A percentile compares a stretch with the other conserved stretches of the same genome.
phyloP scores from a whole-genome alignment of 768 basidiomycete genomes.

The Termitomyces sp. region DNA sequence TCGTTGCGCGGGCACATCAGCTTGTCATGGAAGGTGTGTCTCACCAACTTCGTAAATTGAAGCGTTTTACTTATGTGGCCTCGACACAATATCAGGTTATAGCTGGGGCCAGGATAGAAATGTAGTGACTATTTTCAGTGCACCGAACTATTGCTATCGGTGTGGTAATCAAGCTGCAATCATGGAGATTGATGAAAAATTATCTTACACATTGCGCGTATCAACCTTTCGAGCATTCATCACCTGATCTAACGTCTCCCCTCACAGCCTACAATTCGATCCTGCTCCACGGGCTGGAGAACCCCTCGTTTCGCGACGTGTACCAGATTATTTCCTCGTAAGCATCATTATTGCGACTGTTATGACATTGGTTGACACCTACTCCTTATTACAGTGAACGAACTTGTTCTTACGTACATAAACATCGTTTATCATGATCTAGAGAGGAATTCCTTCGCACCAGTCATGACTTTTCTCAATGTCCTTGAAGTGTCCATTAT shows the following conservation, averaged over 20 bases:
- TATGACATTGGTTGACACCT: not conserved
- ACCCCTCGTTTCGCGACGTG: constrained; percentile 92
- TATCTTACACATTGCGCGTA: constrained; percentile 89
- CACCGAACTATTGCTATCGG: constrained; percentile 99
- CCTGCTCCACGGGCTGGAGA: constrained; percentile 98
- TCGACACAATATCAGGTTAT: constrained; percentile 46
- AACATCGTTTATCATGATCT: constrained; percentile 19
- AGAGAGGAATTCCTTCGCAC: constrained; percentile 15
- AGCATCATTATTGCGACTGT: constrained; percentile 22
- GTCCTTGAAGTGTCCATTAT: not conserved
- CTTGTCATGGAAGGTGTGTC: constrained; percentile 92
- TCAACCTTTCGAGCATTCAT: not conserved
- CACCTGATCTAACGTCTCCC: not conserved
- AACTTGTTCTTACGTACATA: constrained; percentile 21
- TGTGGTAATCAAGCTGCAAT: constrained; percentile 99
- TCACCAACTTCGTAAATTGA: not conserved
- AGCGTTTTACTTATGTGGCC: not conserved
- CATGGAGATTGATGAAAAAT: constrained; percentile 99
- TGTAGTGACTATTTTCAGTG: constrained; percentile 99
- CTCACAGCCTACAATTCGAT: constrained; percentile 93
- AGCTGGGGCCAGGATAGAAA: constrained; percentile 99
- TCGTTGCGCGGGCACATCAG: constrained; percentile 92
- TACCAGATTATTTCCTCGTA: constrained; percentile 92
- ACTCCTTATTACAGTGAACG: constrained; percentile 14
- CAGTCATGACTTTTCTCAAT: constrained; percentile 3